Percentiles rank a stretch among this genome's conserved stretches.
Evolutionary conservation across 2,329 filamentous ascomycete species (phyloP).

Genomic region (Botrytis fragariae): DNA sequence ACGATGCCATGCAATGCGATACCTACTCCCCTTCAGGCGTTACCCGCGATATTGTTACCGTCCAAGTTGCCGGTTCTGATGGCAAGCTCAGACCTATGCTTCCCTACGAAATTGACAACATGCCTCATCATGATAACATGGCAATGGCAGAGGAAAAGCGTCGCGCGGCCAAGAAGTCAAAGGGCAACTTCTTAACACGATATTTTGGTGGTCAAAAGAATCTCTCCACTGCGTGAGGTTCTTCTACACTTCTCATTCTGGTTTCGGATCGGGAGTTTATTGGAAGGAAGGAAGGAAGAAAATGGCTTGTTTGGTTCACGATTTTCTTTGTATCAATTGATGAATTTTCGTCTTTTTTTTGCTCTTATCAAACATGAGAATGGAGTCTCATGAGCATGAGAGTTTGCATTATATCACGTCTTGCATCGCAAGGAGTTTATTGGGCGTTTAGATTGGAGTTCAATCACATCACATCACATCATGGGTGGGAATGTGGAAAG

Average conservation of each 20-base stretch:
- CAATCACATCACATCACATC: not conserved
- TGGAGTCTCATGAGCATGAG: not conserved
- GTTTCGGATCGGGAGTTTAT: not conserved
- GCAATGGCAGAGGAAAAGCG: slow-evolving; percentile 29
- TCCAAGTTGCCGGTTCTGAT: slow-evolving; percentile 27
- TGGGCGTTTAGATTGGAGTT: slow-evolving; percentile 14
- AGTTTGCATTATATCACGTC: slow-evolving; percentile 4
- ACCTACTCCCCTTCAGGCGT: slow-evolving; percentile 21
- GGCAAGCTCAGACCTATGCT: slow-evolving; percentile 30
- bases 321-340: slow-evolving; percentile 19
- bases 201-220: slow-evolving; percentile 27
- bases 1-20: slow-evolving; percentile 16
- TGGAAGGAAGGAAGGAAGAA: not conserved
- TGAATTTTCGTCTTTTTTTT: not conserved
- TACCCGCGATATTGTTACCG: slow-evolving; percentile 33
- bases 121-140: slow-evolving; percentile 17
- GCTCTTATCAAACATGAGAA: not conserved
- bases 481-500: slow-evolving; percentile 10
- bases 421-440: slow-evolving; percentile 19
- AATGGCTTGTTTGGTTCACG: slow-evolving; percentile 10
- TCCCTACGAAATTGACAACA: slow-evolving; percentile 36
- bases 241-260: not conserved
- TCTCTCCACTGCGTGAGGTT: slow-evolving; percentile 3
- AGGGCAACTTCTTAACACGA: slow-evolving; percentile 34
- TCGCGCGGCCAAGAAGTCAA: slow-evolving; percentile 30